Percentiles rank a stretch among this genome's conserved stretches.
These are phyloP conservation scores for Pelargonium myrrhifolium DNA, from an alignment of 441 rosid genomes.

Conservation along the genomic window DNA sequence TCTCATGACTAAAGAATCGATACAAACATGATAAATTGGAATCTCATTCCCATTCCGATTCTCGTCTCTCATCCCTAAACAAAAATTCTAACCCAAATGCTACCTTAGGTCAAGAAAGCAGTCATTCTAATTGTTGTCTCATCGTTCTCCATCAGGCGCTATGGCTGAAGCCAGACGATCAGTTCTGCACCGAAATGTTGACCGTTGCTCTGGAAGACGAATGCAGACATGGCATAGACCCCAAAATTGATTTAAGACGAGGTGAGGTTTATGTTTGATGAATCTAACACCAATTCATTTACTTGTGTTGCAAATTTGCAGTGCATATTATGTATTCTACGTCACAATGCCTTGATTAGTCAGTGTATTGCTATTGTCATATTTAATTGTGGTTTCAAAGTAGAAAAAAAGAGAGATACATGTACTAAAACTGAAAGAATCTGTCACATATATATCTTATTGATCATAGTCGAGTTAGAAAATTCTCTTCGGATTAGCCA, in stretches of 20 bases:
- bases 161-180: slow-evolving; percentile 79
- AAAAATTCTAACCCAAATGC: no score
- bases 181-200: slow-evolving; percentile 82
- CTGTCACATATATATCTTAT: no score
- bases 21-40: no score
- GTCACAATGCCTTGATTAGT: slow-evolving; percentile 3
- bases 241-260: slow-evolving; percentile 40
- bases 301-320: slow-evolving; percentile 13
- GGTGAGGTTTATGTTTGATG: slow-evolving; percentile 1
- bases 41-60: no score
- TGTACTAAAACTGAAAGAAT: no score
- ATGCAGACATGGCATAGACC: slow-evolving; percentile 49
- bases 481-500: no score
- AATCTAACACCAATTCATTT: slow-evolving; percentile 2
- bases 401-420: no score
- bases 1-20: no score
- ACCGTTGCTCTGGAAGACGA: slow-evolving; percentile 68
- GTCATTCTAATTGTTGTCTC: not conserved
- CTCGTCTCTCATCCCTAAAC: no score
- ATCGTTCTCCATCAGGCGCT: slow-evolving; percentile 43
- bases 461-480: no score
- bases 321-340: slow-evolving; percentile 19
- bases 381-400: no score
- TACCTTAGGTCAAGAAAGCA: no score
- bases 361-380: not conserved